Conservation (phyloP, 129 eudicot species). For the Pittosporum tobira region DNA sequence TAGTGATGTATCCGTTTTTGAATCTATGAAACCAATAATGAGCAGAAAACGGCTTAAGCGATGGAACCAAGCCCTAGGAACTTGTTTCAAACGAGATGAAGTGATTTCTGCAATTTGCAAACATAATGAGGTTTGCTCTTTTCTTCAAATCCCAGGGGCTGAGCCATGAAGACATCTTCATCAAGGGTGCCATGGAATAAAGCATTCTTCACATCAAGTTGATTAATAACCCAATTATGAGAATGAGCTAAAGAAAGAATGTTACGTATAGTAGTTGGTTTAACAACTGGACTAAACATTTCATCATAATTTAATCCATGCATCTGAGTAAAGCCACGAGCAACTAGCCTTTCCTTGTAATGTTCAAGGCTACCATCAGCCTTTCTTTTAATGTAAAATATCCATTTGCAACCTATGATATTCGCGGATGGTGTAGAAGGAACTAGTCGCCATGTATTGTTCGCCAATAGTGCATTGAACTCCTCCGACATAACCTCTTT, state of each 20-base stretch:
- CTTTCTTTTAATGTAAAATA: background rate
- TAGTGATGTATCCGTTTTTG: background rate
- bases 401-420: background rate
- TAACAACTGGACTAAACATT: background rate
- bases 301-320: background rate
- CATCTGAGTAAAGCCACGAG: background rate
- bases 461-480: background rate
- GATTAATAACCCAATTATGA: background rate
- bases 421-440: background rate
- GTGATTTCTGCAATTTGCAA: background rate
- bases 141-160: background rate
- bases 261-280: background rate
- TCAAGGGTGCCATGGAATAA: background rate
- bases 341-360: background rate
- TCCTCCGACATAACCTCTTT: background rate
- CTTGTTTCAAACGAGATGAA: background rate
- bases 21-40: background rate
- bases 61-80: slow-evolving; percentile 5
- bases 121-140: background rate
- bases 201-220: background rate
- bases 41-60: background rate
- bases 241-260: background rate
- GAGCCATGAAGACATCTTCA: background rate
- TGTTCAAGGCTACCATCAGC: background rate
- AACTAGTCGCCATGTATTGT: background rate